Conservation (phyloP, 2,329 filamentous ascomycete genomes). For the Alternaria tenuissima region DNA sequence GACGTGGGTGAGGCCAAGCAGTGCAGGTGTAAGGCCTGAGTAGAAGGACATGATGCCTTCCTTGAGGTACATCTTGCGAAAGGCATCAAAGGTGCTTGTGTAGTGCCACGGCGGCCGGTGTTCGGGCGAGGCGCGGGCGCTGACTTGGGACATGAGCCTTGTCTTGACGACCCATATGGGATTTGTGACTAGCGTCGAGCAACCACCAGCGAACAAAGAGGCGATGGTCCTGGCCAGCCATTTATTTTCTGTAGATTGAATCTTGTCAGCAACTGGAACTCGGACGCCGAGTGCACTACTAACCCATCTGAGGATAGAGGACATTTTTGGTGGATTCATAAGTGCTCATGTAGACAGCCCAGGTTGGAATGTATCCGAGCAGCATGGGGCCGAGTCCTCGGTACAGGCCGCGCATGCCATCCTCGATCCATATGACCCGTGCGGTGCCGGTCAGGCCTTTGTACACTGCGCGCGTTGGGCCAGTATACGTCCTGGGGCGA, state of each 20-base stretch:
- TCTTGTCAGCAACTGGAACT: slow-evolving; percentile 20
- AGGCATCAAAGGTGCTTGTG: slow-evolving; percentile 85
- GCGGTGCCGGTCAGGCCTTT: slow-evolving; percentile 88
- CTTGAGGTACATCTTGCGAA: slow-evolving; percentile 91
- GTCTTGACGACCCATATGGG: slow-evolving; percentile 99
- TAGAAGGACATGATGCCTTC: slow-evolving; percentile 94
- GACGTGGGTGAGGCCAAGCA: slow-evolving; percentile 92
- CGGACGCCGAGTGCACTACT: slow-evolving; percentile 11
- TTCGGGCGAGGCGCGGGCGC: slow-evolving; percentile 61
- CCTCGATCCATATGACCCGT: slow-evolving; percentile 82
- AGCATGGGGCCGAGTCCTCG: slow-evolving; percentile 93
- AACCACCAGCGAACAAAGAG: slow-evolving; percentile 88
- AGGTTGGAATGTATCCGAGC: slow-evolving; percentile 93
- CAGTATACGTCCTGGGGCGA: slow-evolving; percentile 59
- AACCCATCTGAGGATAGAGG: slow-evolving; percentile 70
- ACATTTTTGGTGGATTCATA: slow-evolving; percentile 88
- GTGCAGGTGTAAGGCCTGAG: slow-evolving; percentile 88
- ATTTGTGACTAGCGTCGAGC: slow-evolving; percentile 93
- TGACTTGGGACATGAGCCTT: slow-evolving; percentile 92
- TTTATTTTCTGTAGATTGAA: slow-evolving; percentile 65
- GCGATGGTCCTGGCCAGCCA: slow-evolving; percentile 86
- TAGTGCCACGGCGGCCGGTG: slow-evolving; percentile 88
- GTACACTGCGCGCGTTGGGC: slow-evolving; percentile 70
- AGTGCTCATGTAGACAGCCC: slow-evolving; percentile 97
- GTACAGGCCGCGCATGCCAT: slow-evolving; percentile 90